phyloP scores from a whole-genome alignment of 257 asterid genomes.

The Lycium ferocissimum region DNA sequence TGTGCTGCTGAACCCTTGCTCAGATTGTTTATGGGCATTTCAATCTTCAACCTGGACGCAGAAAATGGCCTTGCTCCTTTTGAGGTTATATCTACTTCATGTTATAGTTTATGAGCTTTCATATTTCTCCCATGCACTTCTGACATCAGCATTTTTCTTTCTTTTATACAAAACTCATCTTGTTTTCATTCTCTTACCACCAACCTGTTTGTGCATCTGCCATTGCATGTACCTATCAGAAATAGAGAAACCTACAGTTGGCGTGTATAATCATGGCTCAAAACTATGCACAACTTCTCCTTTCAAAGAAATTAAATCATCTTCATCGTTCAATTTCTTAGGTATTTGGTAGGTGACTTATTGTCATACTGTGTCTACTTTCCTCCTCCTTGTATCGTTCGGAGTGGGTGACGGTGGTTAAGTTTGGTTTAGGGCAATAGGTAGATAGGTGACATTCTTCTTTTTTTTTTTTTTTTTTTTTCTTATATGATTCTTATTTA shows the following conservation, averaged over 20 bases:
- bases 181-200: slow-evolving; percentile 1
- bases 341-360: slow-evolving; percentile 4
- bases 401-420: not conserved
- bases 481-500: not conserved
- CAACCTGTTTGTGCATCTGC: not conserved
- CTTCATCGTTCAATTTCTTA: not conserved
- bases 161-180: not conserved
- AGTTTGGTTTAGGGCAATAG: not conserved
- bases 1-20: slow-evolving; percentile 73
- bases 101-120: not conserved
- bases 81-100: slow-evolving; percentile 54
- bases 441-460: slow-evolving; percentile 2
- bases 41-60: slow-evolving; percentile 62
- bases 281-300: slow-evolving; percentile 20
- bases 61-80: slow-evolving; percentile 69
- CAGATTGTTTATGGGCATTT: slow-evolving; percentile 68
- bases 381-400: not conserved
- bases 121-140: slow-evolving; percentile 9
- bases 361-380: not conserved
- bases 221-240: not conserved
- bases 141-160: not conserved
- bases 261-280: not conserved
- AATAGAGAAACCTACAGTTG: slow-evolving; percentile 9
- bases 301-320: slow-evolving; percentile 13
- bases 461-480: not conserved